Percentiles rank a stretch among this genome's conserved stretches.
Conservation (phyloP, 139 green algal species). For the Tetradesmus obliquus region DNA sequence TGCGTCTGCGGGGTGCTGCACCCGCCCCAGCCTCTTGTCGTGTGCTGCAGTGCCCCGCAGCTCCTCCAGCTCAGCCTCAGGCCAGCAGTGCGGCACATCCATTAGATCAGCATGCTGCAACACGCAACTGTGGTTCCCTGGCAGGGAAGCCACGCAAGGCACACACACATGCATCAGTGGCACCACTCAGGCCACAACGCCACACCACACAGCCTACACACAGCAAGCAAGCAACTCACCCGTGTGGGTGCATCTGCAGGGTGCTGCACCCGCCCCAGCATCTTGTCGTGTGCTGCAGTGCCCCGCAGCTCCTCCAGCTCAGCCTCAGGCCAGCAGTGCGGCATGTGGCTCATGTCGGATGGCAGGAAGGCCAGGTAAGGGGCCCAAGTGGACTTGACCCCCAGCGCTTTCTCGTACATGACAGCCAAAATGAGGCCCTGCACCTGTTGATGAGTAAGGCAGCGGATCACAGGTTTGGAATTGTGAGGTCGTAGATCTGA, state of each 20-base stretch:
- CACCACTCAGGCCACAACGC: too few relatives aligned
- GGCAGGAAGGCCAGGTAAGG: slow-evolving; percentile 64
- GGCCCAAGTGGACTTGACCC: slow-evolving; percentile 47
- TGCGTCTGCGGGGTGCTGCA: slow-evolving; percentile 66
- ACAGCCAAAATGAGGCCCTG: slow-evolving; percentile 66
- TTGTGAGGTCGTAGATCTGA: too few relatives aligned
- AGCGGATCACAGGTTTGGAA: neutral
- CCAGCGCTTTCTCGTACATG: slow-evolving; percentile 53
- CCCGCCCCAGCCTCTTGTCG: slow-evolving; percentile 65
- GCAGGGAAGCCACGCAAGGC: slow-evolving; percentile 61
- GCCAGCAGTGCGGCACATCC: slow-evolving; percentile 60
- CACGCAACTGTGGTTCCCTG: slow-evolving; percentile 49
- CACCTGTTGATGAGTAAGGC: slow-evolving; percentile 41
- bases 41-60: slow-evolving; percentile 61
- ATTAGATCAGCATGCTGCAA: too few relatives aligned
- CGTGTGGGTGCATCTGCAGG: slow-evolving; percentile 66
- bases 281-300: slow-evolving; percentile 67
- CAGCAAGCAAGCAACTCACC: slow-evolving; percentile 32
- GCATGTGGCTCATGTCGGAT: slow-evolving; percentile 59
- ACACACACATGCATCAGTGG: too few relatives aligned
- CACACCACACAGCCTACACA: neutral
- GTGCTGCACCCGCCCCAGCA: slow-evolving; percentile 59
- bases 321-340: slow-evolving; percentile 57
- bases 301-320: slow-evolving; percentile 59
- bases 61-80: slow-evolving; percentile 51